Percentiles rank a stretch among this genome's conserved stretches.
Evolutionary conservation across 306 rosid genomes (phyloP).

Genomic region (Begonia loranthoides): DNA sequence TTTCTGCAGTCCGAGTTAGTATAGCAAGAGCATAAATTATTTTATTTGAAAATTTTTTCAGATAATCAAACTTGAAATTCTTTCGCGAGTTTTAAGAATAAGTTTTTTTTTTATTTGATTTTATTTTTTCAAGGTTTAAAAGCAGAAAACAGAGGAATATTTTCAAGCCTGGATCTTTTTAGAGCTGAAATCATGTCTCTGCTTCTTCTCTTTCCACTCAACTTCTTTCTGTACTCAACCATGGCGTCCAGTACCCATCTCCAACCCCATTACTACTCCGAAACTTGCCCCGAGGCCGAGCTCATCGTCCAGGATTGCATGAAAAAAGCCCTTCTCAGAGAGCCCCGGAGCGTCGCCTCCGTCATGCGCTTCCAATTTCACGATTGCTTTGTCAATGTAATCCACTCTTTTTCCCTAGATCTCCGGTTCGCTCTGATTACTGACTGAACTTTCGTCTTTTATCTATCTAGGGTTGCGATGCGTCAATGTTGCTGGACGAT

Average conservation of each 20-base stretch:
- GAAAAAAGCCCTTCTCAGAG: constrained; percentile 40
- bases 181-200: constrained; percentile 10
- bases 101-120: no score
- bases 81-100: no score
- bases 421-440: background rate
- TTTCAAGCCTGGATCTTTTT: no score
- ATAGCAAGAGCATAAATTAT: no score
- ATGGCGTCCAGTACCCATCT: constrained; percentile 21
- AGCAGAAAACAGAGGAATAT: no score
- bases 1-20: no score
- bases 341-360: constrained; percentile 71
- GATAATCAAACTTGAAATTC: no score
- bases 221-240: constrained; percentile 5
- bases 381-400: constrained; percentile 75
- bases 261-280: constrained; percentile 38
- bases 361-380: constrained; percentile 88
- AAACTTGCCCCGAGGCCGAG: constrained; percentile 53
- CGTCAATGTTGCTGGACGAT: constrained; percentile 78
- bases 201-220: constrained; percentile 16
- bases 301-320: constrained; percentile 40
- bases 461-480: constrained; percentile 64
- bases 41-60: no score
- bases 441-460: background rate
- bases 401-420: background rate
- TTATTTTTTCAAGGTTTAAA: no score